These are phyloP conservation scores for Homolaphlyctis polyrhiza DNA, from an alignment of 371 early-diverging fungal genomes.

Conservation along the genomic window DNA sequence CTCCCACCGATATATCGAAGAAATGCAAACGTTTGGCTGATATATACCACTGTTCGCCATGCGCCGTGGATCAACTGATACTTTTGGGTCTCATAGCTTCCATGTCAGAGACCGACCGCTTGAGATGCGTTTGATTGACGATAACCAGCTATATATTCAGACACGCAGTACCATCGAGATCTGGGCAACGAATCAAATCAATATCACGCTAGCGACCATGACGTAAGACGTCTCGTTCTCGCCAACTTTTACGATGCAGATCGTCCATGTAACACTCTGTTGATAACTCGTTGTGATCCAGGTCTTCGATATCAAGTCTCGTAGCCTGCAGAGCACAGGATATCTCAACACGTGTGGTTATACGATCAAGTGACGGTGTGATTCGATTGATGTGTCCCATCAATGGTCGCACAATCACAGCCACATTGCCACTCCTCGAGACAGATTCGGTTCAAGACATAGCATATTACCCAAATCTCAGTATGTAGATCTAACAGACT, in stretches of 20 bases:
- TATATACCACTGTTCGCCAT: no score
- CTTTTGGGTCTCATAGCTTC: slow-evolving; percentile 12
- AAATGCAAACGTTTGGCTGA: no score
- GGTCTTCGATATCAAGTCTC: slow-evolving; percentile 18
- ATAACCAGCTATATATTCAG: slow-evolving; percentile 21
- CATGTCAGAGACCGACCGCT: slow-evolving; percentile 30
- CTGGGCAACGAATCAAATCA: slow-evolving; percentile 39
- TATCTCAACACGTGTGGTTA: slow-evolving; percentile 26
- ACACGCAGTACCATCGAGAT: slow-evolving; percentile 21
- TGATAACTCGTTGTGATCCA: not conserved
- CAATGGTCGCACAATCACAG: slow-evolving; percentile 38
- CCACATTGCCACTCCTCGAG: slow-evolving; percentile 40
- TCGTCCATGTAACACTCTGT: not conserved
- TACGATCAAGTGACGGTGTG: slow-evolving; percentile 39
- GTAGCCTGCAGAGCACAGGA: slow-evolving; percentile 7
- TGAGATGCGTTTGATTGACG: slow-evolving; percentile 30
- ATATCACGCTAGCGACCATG: slow-evolving; percentile 28
- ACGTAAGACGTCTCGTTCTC: no score
- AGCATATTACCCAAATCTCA: slow-evolving; percentile 18
- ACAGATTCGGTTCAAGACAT: slow-evolving; percentile 29
- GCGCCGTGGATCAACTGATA: no score
- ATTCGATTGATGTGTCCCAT: slow-evolving; percentile 37
- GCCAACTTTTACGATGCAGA: not conserved
- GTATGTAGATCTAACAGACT: slow-evolving; percentile 6
- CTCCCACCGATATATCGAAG: not conserved